Conservation (phyloP, 2,329 filamentous ascomycete species). For the Fonsecaea erecta region DNA sequence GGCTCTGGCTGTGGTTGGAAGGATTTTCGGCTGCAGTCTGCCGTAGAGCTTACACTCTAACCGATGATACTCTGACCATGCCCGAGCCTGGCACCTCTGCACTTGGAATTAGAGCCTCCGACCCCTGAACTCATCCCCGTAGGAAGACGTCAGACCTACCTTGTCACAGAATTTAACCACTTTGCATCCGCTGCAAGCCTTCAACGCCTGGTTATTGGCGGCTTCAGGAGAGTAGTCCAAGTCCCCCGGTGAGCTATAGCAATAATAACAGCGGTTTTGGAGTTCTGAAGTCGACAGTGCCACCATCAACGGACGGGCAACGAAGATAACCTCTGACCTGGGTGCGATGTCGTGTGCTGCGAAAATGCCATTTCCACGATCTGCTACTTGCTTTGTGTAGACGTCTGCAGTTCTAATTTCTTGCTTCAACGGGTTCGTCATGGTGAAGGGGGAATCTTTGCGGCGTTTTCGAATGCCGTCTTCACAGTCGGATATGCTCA, state of each 20-base stretch:
- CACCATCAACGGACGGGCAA: constrained; percentile 59
- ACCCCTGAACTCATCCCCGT: neutral
- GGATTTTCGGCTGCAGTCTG: constrained; percentile 49
- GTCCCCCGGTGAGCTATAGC: constrained; percentile 46
- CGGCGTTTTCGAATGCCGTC: neutral
- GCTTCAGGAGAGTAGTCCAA: constrained; percentile 31
- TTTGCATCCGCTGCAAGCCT: constrained; percentile 62
- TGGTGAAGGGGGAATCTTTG: neutral
- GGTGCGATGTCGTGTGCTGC: constrained; percentile 53
- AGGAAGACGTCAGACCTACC: constrained; percentile 46
- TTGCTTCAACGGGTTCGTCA: constrained; percentile 11
- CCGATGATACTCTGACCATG: constrained; percentile 65
- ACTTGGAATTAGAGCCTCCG: neutral
- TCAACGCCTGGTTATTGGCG: constrained; percentile 45
- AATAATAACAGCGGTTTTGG: constrained; percentile 62
- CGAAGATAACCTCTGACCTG: constrained; percentile 55
- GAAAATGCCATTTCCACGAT: constrained; percentile 60
- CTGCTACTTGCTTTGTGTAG: constrained; percentile 8
- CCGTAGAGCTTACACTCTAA: constrained; percentile 62
- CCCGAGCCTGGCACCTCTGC: constrained; percentile 62
- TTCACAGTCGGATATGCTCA: neutral
- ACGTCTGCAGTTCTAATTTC: constrained; percentile 13
- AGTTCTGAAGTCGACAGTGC: constrained; percentile 60
- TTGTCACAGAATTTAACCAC: constrained; percentile 64
- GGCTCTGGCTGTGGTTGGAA: constrained; percentile 62